Evolutionary conservation across 148 eudicot genomes (phyloP).

Genomic region (Salicornia ramosissima): DNA sequence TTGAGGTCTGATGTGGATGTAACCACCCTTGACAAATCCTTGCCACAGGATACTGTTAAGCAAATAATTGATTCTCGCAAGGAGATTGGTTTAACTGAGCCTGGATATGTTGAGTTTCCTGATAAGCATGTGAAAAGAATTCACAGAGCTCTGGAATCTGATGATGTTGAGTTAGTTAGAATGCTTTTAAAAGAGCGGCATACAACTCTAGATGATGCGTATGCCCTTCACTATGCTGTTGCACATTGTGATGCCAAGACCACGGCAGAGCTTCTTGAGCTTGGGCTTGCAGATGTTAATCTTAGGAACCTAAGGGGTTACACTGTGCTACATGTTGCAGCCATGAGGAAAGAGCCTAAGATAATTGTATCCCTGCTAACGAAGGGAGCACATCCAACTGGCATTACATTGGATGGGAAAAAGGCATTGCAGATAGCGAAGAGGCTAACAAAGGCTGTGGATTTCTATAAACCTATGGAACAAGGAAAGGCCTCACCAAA

Average conservation of each 20-base stretch:
- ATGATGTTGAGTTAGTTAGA: slow-evolving; percentile 80
- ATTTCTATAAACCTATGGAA: slow-evolving; percentile 44
- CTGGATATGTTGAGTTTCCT: slow-evolving; percentile 43
- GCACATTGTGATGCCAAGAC: slow-evolving; percentile 86
- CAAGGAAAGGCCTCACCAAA: slow-evolving; percentile 60
- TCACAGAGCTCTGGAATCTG: slow-evolving; percentile 83
- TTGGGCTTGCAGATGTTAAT: slow-evolving; percentile 73
- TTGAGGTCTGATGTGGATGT: slow-evolving; percentile 61
- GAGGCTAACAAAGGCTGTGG: slow-evolving; percentile 66
- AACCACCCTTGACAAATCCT: slow-evolving; percentile 59
- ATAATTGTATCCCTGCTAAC: slow-evolving; percentile 81
- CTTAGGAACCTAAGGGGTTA: slow-evolving; percentile 49
- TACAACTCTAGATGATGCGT: slow-evolving; percentile 68
- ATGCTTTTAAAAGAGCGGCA: slow-evolving; percentile 73
- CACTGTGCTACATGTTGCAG: slow-evolving; percentile 84
- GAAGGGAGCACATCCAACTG: slow-evolving; percentile 82
- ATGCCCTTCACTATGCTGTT: slow-evolving; percentile 86
- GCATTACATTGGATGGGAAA: slow-evolving; percentile 68
- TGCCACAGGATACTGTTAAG: slow-evolving; percentile 54
- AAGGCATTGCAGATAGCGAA: slow-evolving; percentile 74
- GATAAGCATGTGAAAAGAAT: slow-evolving; percentile 81
- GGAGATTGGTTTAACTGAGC: slow-evolving; percentile 44
- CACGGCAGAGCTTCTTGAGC: slow-evolving; percentile 71
- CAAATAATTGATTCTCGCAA: slow-evolving; percentile 55
- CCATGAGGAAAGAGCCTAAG: slow-evolving; percentile 87